These are phyloP conservation scores for Colletotrichum shisoi DNA, from an alignment of 2,329 filamentous ascomycete genomes.

Conservation along the genomic window DNA sequence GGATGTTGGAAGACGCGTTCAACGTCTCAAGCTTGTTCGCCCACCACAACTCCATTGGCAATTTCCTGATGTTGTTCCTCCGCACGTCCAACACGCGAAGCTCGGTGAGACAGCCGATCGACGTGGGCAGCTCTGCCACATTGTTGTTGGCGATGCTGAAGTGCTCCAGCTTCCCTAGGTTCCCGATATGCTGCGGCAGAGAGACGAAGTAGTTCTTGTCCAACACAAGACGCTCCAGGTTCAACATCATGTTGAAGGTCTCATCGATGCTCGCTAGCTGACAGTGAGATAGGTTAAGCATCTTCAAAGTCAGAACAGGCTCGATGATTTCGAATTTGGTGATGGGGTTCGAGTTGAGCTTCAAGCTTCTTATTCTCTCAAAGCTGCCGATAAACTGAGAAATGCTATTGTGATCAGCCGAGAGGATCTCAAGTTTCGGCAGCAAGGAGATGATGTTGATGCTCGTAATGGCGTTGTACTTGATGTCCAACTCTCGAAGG, in stretches of 20 bases:
- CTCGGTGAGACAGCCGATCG: slow-evolving; percentile 87
- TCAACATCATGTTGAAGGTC: slow-evolving; percentile 85
- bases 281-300: slow-evolving; percentile 87
- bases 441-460: slow-evolving; percentile 88
- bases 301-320: slow-evolving; percentile 80
- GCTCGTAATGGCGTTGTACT: slow-evolving; percentile 87
- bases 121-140: slow-evolving; percentile 80
- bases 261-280: slow-evolving; percentile 91
- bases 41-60: slow-evolving; percentile 96
- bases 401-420: slow-evolving; percentile 90
- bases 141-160: slow-evolving; percentile 95
- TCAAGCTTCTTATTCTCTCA: slow-evolving; percentile 79
- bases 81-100: slow-evolving; percentile 86
- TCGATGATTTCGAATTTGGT: slow-evolving; percentile 87
- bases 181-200: slow-evolving; percentile 84
- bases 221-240: slow-evolving; percentile 84
- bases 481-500: slow-evolving; percentile 89
- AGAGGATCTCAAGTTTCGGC: slow-evolving; percentile 85
- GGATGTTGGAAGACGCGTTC: slow-evolving; percentile 93
- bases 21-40: slow-evolving; percentile 88
- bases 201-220: slow-evolving; percentile 97
- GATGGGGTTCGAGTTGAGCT: slow-evolving; percentile 93
- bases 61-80: slow-evolving; percentile 88
- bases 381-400: slow-evolving; percentile 92
- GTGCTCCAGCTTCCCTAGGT: slow-evolving; percentile 82